Base-by-base conservation (phyloP, 352 stramenopile genomes). In the Globisporangium emineosum region DNA sequence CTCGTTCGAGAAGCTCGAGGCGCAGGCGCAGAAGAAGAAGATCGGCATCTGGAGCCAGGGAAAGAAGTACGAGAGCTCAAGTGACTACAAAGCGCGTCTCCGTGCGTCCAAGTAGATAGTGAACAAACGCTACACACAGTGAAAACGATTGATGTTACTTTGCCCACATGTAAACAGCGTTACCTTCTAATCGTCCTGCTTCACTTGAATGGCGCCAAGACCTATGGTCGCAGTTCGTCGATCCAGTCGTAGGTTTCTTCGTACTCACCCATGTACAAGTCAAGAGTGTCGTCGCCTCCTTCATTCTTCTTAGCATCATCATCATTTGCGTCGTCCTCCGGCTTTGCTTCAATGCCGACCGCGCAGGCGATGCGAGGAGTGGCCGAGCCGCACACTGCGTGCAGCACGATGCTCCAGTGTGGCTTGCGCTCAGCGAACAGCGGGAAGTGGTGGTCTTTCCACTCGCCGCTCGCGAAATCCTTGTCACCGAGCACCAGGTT, bases 21-120 rank as follows among this genome's bases (percentile, higher is more conserved):
- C 70, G 21, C 66, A 81, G 43, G 83, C 86, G 8, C 76, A 79
- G 65, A 79, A 79, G 60, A 79, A 78, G 35, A 90, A 90, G 45
- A 42, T 75, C 51, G 82, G 86, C 0, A 88, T 94, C 57, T 96
- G 88, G 88, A 83, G 74, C 50, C 81, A 94, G 43, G 81, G 79
- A 5, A 81, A 83, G 37, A 87, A 89, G 56, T 74, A 88, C 64
- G 81, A 92, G 72, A 87, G 67, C 55, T 83, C 83, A 15, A 78
- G 77, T 56, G 83, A 88, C 64, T 93, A 93, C 78, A 93, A 93
- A 58, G 80, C 77, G n/a, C 76, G 81, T 2, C 74, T 86, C 64
- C 78, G 79, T n/a, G 69, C 79, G 0, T 68, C 27, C 53, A 67
- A 67, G 52, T 67, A 49, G n/a, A 17, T n/a, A 45, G 40, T 8